A percentile compares a stretch with the other conserved stretches of the same genome.
These are phyloP conservation scores for Lentinula guzmanii DNA, from an alignment of 768 basidiomycete genomes.

Conservation along the genomic window DNA sequence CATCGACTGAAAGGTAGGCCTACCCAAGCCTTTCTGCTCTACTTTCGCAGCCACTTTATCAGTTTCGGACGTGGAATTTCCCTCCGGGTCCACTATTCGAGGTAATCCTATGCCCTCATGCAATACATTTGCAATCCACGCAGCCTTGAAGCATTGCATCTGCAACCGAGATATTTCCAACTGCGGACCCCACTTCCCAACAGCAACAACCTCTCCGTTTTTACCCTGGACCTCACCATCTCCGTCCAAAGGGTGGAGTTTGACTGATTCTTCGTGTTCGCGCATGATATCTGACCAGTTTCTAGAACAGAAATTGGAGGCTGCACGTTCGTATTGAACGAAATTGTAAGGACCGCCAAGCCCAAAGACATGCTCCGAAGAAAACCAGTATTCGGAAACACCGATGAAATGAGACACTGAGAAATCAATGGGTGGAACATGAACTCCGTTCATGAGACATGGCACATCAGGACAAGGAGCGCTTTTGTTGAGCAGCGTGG, in stretches of 20 bases:
- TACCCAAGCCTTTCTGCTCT: constrained; percentile 72
- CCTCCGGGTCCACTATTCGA: constrained; percentile 79
- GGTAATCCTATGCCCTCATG: constrained; percentile 97
- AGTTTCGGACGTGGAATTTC: constrained; percentile 61
- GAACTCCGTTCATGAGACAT: constrained; percentile 92
- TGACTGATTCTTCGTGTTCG: constrained; percentile 52
- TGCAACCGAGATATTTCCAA: constrained; percentile 83
- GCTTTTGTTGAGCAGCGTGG: constrained; percentile 78
- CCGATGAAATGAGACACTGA: constrained; percentile 92
- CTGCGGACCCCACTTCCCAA: constrained; percentile 62
- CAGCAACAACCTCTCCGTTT: constrained; percentile 54
- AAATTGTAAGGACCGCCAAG: constrained; percentile 95
- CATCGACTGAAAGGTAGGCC: constrained; percentile 86
- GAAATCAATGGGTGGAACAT: constrained; percentile 94
- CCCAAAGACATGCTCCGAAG: constrained; percentile 93
- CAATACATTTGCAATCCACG: constrained; percentile 94
- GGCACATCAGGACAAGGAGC: constrained; percentile 77
- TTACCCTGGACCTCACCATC: constrained; percentile 56
- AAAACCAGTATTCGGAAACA: constrained; percentile 99
- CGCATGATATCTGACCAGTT: constrained; percentile 73
- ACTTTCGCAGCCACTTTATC: constrained; percentile 74
- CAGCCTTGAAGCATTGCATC: constrained; percentile 99
- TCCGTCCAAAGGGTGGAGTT: constrained; percentile 43
- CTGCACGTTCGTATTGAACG: constrained; percentile 92
- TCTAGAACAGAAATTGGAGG: constrained; percentile 74